A percentile compares a stretch with the other conserved stretches of the same genome.
Evolutionary conservation across 2,329 filamentous ascomycete species (phyloP).

Genomic region (Rhytidhysteron rufulum): DNA sequence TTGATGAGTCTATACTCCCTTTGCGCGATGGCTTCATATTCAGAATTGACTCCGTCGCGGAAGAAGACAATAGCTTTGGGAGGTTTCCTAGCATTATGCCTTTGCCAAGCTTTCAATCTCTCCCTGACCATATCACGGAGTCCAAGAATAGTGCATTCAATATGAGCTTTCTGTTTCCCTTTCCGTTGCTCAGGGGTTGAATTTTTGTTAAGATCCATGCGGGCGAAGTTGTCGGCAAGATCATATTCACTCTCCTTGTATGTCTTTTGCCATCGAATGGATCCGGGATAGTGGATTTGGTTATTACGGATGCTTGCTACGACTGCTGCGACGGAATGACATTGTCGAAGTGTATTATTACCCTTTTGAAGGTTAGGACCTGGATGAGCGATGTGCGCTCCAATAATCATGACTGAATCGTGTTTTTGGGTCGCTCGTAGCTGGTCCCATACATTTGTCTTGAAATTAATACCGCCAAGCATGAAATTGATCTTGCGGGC

Average conservation of each 20-base stretch:
- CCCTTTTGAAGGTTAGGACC: neutral
- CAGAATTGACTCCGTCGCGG: neutral
- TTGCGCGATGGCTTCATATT: neutral
- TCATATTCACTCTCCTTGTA: neutral
- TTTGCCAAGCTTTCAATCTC: neutral
- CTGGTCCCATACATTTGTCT: neutral
- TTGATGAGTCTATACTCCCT: neutral
- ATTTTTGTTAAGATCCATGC: too few species aligned
- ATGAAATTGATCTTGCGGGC: conserved; percentile 1
- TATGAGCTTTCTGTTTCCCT: neutral
- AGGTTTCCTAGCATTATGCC: neutral
- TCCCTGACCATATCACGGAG: neutral
- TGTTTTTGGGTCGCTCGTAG: neutral
- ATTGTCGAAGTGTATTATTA: neutral
- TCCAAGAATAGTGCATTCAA: neutral
- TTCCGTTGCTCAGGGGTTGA: too few species aligned
- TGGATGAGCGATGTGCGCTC: neutral
- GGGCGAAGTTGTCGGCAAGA: too few species aligned
- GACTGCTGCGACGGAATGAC: neutral
- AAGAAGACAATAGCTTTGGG: neutral
- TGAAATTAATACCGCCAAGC: neutral
- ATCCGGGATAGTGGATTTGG: neutral
- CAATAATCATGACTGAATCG: neutral
- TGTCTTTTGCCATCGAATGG: neutral
- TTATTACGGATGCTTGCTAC: neutral